Conservation (phyloP, 2,329 filamentous ascomycete genomes). For the Ramularia collo-cygni region DNA sequence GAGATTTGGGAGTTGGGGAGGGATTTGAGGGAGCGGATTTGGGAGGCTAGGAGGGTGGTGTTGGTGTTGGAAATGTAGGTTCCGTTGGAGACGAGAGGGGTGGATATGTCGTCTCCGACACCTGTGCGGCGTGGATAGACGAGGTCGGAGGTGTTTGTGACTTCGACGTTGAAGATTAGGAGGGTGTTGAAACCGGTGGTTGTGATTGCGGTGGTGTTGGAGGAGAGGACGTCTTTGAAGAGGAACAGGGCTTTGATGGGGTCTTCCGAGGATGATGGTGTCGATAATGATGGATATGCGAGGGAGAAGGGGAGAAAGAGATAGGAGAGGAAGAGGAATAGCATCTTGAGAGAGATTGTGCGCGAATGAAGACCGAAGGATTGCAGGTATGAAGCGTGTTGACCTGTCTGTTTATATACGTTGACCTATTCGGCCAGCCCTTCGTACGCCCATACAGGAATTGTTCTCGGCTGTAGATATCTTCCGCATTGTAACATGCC, state of each 20-base stretch:
- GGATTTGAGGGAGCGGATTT: conserved; percentile 69
- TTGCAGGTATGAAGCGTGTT: too few relatives aligned
- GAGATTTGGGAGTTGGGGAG: conserved; percentile 62
- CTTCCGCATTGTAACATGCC: too few relatives aligned
- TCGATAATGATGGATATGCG: too few relatives aligned
- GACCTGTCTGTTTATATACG: too few relatives aligned
- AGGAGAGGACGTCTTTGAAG: background rate
- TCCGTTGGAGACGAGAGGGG: conserved; percentile 5
- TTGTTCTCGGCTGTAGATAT: too few relatives aligned
- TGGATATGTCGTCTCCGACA: background rate
- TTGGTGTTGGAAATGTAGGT: conserved; percentile 71
- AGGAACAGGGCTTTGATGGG: conserved; percentile 5
- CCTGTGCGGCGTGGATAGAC: conserved; percentile 1
- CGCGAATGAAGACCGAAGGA: too few relatives aligned
- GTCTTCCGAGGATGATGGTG: too few relatives aligned
- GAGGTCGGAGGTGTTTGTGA: conserved; percentile 1
- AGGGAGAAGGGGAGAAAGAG: too few relatives aligned
- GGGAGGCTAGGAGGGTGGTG: conserved; percentile 70
- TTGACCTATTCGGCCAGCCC: too few relatives aligned
- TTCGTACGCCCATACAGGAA: too few relatives aligned
- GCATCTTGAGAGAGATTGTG: too few relatives aligned
- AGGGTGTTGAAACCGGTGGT: conserved; percentile 4
- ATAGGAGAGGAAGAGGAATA: too few relatives aligned
- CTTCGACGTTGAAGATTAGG: conserved; percentile 1
- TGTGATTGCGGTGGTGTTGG: conserved; percentile 3